Conservation (phyloP, 2,329 filamentous ascomycete species). For the Endocalyx cinctus region DNA sequence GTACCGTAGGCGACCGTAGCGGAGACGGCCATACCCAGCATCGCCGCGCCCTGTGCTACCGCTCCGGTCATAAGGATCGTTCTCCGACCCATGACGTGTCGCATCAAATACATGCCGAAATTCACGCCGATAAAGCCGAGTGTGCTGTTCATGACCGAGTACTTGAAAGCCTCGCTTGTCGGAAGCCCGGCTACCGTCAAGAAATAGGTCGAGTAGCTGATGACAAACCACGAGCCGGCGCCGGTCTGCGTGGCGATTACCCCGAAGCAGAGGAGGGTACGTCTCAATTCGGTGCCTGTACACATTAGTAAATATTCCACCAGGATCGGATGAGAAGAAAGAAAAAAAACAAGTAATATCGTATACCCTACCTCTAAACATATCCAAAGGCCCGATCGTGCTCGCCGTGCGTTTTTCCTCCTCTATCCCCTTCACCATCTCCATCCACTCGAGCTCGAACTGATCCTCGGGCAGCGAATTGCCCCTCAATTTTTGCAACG, state of each 20-base stretch:
- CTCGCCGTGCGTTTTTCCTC: conserved; percentile 29
- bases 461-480: conserved; percentile 24
- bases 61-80: conserved; percentile 43
- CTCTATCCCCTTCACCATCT: conserved; percentile 34
- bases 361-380: conserved; percentile 29
- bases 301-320: no score
- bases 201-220: conserved; percentile 47
- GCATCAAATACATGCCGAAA: conserved; percentile 43
- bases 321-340: background rate
- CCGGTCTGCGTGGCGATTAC: conserved; percentile 41
- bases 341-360: no score
- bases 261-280: conserved; percentile 45
- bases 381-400: conserved; percentile 30
- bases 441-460: conserved; percentile 35
- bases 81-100: conserved; percentile 40
- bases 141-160: conserved; percentile 45
- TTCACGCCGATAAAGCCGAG: conserved; percentile 45
- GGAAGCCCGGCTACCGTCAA: conserved; percentile 35
- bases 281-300: conserved; percentile 42
- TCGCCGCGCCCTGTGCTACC: conserved; percentile 36
- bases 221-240: conserved; percentile 45
- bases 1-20: conserved; percentile 23
- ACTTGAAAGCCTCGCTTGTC: conserved; percentile 42
- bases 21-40: conserved; percentile 37
- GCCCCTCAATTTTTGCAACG: conserved; percentile 27